A percentile compares a stretch with the other conserved stretches of the same genome.
Conservation (phyloP, 169 alveolate genomes). For the Plasmodium gonderi region DNA sequence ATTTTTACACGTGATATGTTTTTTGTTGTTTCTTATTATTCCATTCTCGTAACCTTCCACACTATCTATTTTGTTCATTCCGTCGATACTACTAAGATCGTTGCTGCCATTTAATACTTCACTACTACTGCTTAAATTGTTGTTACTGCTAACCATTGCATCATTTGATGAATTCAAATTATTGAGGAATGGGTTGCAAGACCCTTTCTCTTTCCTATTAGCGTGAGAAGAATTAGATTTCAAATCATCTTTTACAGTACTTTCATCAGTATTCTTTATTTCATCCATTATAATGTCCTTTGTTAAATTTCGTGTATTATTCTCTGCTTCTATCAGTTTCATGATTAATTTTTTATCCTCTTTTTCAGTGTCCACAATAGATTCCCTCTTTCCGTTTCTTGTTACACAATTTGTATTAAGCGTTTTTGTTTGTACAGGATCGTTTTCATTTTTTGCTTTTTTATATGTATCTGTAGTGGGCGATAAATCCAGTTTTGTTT, state of each 20-base stretch:
- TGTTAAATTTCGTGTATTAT: slow-evolving; percentile 56
- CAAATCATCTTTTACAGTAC: neutral
- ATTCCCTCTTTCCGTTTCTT: neutral
- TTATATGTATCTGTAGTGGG: too few relatives aligned
- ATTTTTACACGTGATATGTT: neutral
- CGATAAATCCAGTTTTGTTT: too few relatives aligned
- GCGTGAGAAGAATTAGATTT: neutral
- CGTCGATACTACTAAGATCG: neutral
- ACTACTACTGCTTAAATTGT: neutral
- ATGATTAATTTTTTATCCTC: neutral
- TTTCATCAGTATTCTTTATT: slow-evolving; percentile 29
- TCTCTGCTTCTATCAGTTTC: slow-evolving; percentile 7
- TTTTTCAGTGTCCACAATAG: neutral
- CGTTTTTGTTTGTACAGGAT: neutral
- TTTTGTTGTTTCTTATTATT: neutral
- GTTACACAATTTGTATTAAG: neutral
- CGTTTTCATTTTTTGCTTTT: too few relatives aligned
- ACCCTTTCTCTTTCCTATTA: neutral
- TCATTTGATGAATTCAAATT: neutral
- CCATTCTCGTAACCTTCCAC: neutral
- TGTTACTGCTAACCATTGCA: neutral
- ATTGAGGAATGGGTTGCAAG: neutral
- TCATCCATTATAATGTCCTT: slow-evolving; percentile 59
- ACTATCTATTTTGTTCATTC: neutral
- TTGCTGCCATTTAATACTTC: neutral